A percentile compares a stretch with the other conserved stretches of the same genome.
Conservation (phyloP, 768 basidiomycete species). For the Austroboletus eburneus region DNA sequence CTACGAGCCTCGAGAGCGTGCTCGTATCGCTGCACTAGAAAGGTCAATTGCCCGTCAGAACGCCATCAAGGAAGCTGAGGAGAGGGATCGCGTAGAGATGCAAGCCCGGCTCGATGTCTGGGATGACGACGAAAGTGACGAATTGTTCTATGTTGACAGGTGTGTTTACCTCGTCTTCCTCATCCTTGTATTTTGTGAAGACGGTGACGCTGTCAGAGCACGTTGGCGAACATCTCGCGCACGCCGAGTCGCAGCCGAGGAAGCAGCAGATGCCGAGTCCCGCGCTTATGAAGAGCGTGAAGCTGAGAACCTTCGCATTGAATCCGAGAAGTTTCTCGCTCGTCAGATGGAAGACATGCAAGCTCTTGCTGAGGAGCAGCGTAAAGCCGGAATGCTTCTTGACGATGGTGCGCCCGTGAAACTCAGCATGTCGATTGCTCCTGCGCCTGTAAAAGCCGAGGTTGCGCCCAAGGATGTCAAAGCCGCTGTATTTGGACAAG, state of each 20-base stretch:
- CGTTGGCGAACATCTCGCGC: constrained; percentile 83
- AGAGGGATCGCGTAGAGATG: constrained; percentile 76
- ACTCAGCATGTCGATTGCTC: constrained; percentile 70
- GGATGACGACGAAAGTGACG: constrained; percentile 92
- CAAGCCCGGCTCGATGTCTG: constrained; percentile 79
- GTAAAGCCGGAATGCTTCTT: constrained; percentile 83
- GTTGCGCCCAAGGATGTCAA: constrained; percentile 43
- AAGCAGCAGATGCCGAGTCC: constrained; percentile 80
- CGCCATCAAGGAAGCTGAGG: constrained; percentile 69
- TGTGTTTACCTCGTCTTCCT: constrained; percentile 32
- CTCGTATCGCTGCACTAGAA: constrained; percentile 73
- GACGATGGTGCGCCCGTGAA: constrained; percentile 92
- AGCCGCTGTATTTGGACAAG: constrained; percentile 66
- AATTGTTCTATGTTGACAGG: constrained; percentile 91
- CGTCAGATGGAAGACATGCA: constrained; percentile 96
- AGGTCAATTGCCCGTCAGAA: constrained; percentile 71
- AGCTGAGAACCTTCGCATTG: constrained; percentile 78
- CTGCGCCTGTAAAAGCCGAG: constrained; percentile 45
- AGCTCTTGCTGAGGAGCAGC: constrained; percentile 83
- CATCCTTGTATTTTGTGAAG: neutral
- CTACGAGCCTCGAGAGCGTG: constrained; percentile 88
- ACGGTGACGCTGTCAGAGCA: constrained; percentile 36
- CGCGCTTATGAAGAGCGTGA: constrained; percentile 81
- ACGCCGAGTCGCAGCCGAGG: constrained; percentile 70
- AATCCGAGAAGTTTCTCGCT: constrained; percentile 92